Base-by-base conservation (phyloP, 495 filamentous ascomycete genomes). In the Aspergillus panamensis region DNA sequence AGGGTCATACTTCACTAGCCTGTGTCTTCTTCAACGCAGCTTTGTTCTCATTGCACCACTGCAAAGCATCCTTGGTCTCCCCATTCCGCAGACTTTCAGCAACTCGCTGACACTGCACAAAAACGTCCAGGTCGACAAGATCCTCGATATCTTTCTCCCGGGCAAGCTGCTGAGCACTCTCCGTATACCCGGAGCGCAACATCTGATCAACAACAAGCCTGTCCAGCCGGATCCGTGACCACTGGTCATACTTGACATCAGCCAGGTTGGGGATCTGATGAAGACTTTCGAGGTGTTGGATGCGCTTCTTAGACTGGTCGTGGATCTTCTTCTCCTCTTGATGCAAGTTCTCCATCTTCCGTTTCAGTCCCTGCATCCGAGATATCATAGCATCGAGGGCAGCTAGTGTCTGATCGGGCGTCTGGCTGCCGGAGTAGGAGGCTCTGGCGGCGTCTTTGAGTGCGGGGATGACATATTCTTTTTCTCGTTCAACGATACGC, bases 21-120 rank as follows among this genome's bases (percentile, higher is more conserved):
- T 89, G 84, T 70, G 89, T 87, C 75, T 89, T 92, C 64, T 91
- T 87, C 51, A 97, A 74, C 48, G 87, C 86, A 51, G 89, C 87
- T 72, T 91, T 93, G 69, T 96, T 96, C 66, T 97, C 94, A 32
- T 73, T 80, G 73, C 93, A 97, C 94, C 94, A 98, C 17, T 82
- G 81, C 53, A 97, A 69, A 37, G 89, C 91, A 66, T 94, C 90
- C 51, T 78, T 78, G 3, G 90, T 87, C 48, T 84, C 88, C n/a
- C 87, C 84, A 21, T 74, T 75, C 45, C 84, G 77, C 54, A 98
- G 74, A 59, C 84, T 87, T 43, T 84, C 77, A 49, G 87, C 82
- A 61, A 98, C 87, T 57, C 77, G 79, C 60, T 86, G 85, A 75
- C 91, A 92, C 65, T 89, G 81, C 35, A 89, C 84, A 72, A 97